Evolutionary conservation across 148 eudicot genomes (phyloP).

Genomic region (Rhododendron ovatum): DNA sequence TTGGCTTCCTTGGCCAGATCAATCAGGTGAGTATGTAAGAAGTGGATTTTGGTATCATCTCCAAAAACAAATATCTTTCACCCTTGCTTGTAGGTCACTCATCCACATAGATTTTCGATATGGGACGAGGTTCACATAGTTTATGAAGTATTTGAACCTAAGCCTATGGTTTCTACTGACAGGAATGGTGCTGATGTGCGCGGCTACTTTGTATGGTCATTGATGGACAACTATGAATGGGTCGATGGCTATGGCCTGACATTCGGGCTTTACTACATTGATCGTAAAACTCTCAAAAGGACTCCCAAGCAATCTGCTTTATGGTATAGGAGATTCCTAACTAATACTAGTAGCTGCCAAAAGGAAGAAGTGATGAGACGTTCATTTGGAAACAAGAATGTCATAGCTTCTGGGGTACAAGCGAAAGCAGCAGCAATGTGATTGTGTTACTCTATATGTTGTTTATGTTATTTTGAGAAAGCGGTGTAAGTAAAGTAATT

Average conservation of each 20-base stretch:
- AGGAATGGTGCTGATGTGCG: conserved; percentile 48
- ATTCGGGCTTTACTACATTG: conserved; percentile 19
- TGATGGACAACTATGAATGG: conserved; percentile 29
- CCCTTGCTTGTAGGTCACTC: neutral
- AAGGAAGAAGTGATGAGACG: neutral
- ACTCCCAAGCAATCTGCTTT: conserved; percentile 19
- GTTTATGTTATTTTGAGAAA: too few species aligned
- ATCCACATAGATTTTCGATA: neutral
- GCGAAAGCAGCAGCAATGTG: neutral
- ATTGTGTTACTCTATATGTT: neutral
- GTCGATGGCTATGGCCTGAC: conserved; percentile 1
- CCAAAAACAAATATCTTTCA: neutral
- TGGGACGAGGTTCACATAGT: neutral
- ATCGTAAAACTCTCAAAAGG: conserved; percentile 18
- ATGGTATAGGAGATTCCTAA: conserved; percentile 19
- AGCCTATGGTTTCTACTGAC: neutral
- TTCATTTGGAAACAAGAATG: neutral
- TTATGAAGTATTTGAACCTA: neutral
- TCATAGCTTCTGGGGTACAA: neutral
- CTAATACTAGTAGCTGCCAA: neutral
- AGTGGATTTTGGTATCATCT: neutral
- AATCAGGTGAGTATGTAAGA: conserved; percentile 40
- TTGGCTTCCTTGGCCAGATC: conserved; percentile 54
- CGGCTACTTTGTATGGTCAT: conserved; percentile 22
- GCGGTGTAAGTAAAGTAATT: neutral